phyloP scores from a whole-genome alignment of 495 filamentous ascomycete genomes.

The Stereocaulon alpinum region DNA sequence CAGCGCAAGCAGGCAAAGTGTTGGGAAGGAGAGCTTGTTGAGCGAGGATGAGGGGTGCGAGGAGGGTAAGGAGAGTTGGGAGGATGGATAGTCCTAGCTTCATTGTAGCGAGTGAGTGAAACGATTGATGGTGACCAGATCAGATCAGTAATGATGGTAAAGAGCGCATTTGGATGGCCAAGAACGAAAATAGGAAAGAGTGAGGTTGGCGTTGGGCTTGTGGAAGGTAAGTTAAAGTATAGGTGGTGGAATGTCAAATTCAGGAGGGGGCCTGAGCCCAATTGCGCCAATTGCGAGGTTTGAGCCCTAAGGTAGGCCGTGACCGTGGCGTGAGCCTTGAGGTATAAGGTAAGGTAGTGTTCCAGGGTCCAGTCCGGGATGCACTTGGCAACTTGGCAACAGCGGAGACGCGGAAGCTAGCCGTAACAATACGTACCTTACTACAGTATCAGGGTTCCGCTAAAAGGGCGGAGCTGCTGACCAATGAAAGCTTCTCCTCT shows the following conservation, averaged over 20 bases:
- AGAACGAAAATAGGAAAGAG: not conserved
- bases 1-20: constrained; percentile 42
- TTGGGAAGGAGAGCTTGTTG: constrained; percentile 22
- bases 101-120: constrained; percentile 12
- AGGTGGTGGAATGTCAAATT: constrained; percentile 7
- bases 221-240: not conserved
- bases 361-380: no score
- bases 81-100: constrained; percentile 13
- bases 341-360: no score
- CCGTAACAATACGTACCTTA: no score
- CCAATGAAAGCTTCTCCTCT: no score
- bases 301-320: not conserved
- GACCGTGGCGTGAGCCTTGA: no score
- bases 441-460: no score
- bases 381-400: no score
- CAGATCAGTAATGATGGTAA: not conserved
- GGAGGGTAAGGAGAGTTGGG: constrained; percentile 23
- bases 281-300: not conserved
- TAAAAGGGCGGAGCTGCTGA: no score
- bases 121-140: not conserved
- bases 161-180: not conserved
- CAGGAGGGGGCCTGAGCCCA: constrained; percentile 25
- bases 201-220: not conserved
- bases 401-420: no score
- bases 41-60: constrained; percentile 35